A percentile compares a stretch with the other conserved stretches of the same genome.
phyloP scores from a whole-genome alignment of 2,329 filamentous ascomycete species.

The Fusarium sp. region DNA sequence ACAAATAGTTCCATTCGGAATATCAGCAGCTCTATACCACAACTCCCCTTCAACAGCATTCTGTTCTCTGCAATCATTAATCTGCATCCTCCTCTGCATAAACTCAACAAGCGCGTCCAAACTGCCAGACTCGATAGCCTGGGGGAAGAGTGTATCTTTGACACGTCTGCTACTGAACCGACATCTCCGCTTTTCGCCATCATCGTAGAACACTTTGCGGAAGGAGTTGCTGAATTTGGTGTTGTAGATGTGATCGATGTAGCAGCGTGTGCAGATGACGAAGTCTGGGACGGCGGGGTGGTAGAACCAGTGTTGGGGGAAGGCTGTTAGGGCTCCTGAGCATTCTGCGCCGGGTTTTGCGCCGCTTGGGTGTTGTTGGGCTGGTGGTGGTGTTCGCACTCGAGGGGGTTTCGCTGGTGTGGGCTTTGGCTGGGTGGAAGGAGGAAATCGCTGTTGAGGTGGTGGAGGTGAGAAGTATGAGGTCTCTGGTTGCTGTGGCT shows the following conservation, averaged over 20 bases:
- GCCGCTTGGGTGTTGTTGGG: constrained; percentile 25
- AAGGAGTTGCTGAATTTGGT: constrained; percentile 48
- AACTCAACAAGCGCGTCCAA: constrained; percentile 45
- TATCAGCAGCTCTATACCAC: constrained; percentile 52
- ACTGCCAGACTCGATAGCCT: constrained; percentile 44
- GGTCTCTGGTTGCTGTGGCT: background rate
- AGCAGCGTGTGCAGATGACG: constrained; percentile 53
- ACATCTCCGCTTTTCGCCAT: constrained; percentile 48
- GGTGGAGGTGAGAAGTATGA: background rate
- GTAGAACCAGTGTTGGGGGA: constrained; percentile 53
- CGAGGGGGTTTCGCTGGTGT: constrained; percentile 14
- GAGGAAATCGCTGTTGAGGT: background rate
- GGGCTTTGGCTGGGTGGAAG: background rate
- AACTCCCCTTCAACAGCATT: constrained; percentile 20
- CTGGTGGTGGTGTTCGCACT: constrained; percentile 25
- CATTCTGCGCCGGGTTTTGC: constrained; percentile 45
- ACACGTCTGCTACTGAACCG: constrained; percentile 50
- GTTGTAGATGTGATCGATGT: constrained; percentile 51
- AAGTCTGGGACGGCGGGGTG: constrained; percentile 49
- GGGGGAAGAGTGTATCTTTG: constrained; percentile 48
- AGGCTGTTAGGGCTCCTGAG: constrained; percentile 36
- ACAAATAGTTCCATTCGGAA: constrained; percentile 51
- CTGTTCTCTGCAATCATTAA: constrained; percentile 33
- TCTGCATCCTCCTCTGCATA: constrained; percentile 42
- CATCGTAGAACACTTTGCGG: constrained; percentile 23